These are phyloP conservation scores for Blastobotrys proliferans DNA, from an alignment of 1,139 yeast genomes.

Conservation along the genomic window DNA sequence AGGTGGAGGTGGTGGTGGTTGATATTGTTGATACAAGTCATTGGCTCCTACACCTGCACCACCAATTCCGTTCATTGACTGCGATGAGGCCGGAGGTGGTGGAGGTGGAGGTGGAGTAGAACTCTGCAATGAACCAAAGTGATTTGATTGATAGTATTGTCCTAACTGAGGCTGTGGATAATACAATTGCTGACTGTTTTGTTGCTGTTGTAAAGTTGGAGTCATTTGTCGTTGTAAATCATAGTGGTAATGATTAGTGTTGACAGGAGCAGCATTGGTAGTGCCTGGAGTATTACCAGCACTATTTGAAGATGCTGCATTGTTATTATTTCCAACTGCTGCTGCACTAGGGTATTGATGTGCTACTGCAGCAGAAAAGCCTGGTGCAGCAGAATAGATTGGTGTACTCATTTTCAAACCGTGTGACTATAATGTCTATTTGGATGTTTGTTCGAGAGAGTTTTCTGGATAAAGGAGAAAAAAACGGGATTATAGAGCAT, in stretches of 20 bases:
- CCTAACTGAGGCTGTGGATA: constrained; percentile 3
- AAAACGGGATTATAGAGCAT: too few species aligned
- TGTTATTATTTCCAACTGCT: background rate
- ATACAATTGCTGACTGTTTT: constrained; percentile 1
- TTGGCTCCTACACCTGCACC: too few species aligned
- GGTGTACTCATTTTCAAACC: constrained; percentile 4
- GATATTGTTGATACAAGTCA: constrained; percentile 6
- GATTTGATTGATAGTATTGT: background rate
- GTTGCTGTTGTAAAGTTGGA: background rate
- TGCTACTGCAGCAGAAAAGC: constrained; percentile 1
- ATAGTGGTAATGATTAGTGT: background rate
- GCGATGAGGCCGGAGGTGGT: constrained; percentile 4
- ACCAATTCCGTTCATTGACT: too few species aligned
- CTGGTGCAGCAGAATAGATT: constrained; percentile 1
- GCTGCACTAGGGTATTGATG: background rate
- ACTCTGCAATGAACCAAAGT: constrained; percentile 1
- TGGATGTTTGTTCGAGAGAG: background rate
- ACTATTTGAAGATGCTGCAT: background rate
- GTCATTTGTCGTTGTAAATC: constrained; percentile 6
- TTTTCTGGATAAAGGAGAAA: background rate
- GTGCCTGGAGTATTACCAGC: background rate
- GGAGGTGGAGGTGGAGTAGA: constrained; percentile 9
- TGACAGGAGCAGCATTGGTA: background rate
- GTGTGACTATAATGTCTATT: background rate
- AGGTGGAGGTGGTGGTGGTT: constrained; percentile 5